Base-by-base conservation (phyloP, 495 filamentous ascomycete genomes). In the Oidiodendron maius region DNA sequence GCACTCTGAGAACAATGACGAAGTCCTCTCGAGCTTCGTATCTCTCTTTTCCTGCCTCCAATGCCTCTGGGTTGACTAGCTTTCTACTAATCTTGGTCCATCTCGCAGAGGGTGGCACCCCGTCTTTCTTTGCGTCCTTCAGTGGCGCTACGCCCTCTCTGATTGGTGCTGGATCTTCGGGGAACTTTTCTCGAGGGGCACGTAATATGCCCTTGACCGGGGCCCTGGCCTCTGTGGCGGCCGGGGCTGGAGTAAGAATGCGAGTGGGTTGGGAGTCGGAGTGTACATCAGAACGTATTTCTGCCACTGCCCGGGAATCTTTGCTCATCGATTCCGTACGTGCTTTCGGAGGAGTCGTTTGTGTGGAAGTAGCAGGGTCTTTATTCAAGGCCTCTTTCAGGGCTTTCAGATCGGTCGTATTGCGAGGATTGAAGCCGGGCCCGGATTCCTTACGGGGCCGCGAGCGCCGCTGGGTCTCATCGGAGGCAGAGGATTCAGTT, bases 31-130 rank as follows among this genome's bases (percentile, higher is more conserved):
- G 75, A 56, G 90, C 82, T 58, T 91, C 88, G 55, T 79, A 95
- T 20, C 89, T 78, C 66, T 93, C 88, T 55, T 86, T 82, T 1
- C 80, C 86, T 12, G 80, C 72, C 49, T 83, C 80, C 43, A 95
- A 68, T 0, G 89, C 87, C 46, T 82, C 83, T 0, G 88, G 87
- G 55, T 89, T 95, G 56, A 95, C 88, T 44, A 91, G 72, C 44
- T 82, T 77, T 22, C 89, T 77, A 63, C 82, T 84, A 59, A 95
- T 86, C 71, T 91, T 95, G 32, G 89, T 95, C 89, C 89, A 95
- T 37, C 87, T 75, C 3, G 89, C 89, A 26, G 81, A 83, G 0
- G 81, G 70, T 4, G 88, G 89, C 45, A 91, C 86, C 18, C 82
- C 80, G 38, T 68, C 67, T 64, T 87, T 84, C 47, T 71, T 64